Percentiles rank a stretch among this genome's conserved stretches.
Evolutionary conservation across 352 stramenopile genomes (phyloP).

Genomic region (Pythium sp.): DNA sequence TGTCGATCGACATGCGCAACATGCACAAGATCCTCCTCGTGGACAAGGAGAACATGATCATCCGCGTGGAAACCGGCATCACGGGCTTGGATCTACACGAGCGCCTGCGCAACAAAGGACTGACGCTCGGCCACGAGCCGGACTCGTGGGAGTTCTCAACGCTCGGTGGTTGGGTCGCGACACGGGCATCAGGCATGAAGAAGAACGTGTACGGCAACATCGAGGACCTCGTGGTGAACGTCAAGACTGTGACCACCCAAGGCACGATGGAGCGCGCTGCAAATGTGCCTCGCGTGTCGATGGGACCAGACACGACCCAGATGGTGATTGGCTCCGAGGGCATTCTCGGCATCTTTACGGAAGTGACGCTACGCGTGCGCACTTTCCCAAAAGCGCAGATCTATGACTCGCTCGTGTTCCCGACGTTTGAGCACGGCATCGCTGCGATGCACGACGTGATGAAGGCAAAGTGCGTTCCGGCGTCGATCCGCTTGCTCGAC

Average conservation of each 20-base stretch:
- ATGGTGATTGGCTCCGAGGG: conserved; percentile 91
- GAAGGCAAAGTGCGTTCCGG: conserved; percentile 61
- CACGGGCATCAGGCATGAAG: conserved; percentile 93
- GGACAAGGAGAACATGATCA: conserved; percentile 86
- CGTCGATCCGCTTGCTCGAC: conserved; percentile 91
- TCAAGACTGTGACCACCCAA: conserved; percentile 68
- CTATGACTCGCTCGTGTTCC: conserved; percentile 92
- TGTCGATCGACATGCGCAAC: conserved; percentile 92
- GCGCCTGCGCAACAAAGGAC: conserved; percentile 78
- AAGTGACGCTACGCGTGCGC: conserved; percentile 91
- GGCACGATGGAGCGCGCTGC: conserved; percentile 56
- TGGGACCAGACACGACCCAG: conserved; percentile 88
- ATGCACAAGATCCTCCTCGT: conserved; percentile 79
- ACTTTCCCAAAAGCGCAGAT: conserved; percentile 70
- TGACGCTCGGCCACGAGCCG: conserved; percentile 92
- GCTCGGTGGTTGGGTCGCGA: conserved; percentile 91
- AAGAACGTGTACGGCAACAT: conserved; percentile 95
- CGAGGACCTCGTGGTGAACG: conserved; percentile 89
- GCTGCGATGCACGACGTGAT: conserved; percentile 82
- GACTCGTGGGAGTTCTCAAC: conserved; percentile 94
- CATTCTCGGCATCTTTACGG: conserved; percentile 93
- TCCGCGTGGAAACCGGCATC: conserved; percentile 90
- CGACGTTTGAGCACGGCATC: conserved; percentile 72
- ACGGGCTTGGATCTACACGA: conserved; percentile 89
- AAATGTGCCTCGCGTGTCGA: conserved; percentile 74